phyloP scores from a whole-genome alignment of 768 basidiomycete species.

The Agrocybe praecox region DNA sequence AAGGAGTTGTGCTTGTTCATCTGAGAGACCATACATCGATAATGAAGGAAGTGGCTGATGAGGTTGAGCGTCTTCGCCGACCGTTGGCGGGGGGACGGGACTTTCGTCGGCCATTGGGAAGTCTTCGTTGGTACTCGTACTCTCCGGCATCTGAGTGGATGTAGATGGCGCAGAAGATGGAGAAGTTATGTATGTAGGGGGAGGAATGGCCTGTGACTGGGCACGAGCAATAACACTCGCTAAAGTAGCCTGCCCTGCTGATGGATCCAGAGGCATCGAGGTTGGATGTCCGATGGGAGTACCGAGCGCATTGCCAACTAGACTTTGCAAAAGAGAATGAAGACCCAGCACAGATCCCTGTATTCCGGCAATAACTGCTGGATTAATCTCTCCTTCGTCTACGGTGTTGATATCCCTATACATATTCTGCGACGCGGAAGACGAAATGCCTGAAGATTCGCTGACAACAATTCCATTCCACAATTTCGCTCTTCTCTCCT shows the following conservation, averaged over 20 bases:
- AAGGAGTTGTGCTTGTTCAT: conserved; percentile 68
- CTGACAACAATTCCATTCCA: conserved; percentile 63
- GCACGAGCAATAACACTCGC: conserved; percentile 76
- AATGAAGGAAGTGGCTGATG: conserved; percentile 39
- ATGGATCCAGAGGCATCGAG: conserved; percentile 39
- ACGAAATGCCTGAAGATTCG: conserved; percentile 30
- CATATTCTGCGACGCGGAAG: conserved; percentile 17
- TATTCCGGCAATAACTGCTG: conserved; percentile 45
- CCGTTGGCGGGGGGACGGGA: background rate
- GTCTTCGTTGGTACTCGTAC: conserved; percentile 9
- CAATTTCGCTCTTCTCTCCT: conserved; percentile 62
- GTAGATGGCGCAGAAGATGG: conserved; percentile 14
- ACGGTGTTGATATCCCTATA: conserved; percentile 31
- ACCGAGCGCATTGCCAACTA: conserved; percentile 60
- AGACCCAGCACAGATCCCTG: conserved; percentile 57
- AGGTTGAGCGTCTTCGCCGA: conserved; percentile 17
- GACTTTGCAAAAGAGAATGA: conserved; percentile 56
- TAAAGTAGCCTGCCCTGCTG: conserved; percentile 64
- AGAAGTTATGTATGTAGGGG: conserved; percentile 13
- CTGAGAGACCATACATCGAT: conserved; percentile 72
- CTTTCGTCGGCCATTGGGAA: conserved; percentile 14
- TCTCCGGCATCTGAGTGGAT: conserved; percentile 13
- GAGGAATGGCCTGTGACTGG: conserved; percentile 50
- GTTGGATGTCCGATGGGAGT: conserved; percentile 32
- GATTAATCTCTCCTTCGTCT: conserved; percentile 67